phyloP scores from a whole-genome alignment of 768 basidiomycete species.

The Ramaria rubella region DNA sequence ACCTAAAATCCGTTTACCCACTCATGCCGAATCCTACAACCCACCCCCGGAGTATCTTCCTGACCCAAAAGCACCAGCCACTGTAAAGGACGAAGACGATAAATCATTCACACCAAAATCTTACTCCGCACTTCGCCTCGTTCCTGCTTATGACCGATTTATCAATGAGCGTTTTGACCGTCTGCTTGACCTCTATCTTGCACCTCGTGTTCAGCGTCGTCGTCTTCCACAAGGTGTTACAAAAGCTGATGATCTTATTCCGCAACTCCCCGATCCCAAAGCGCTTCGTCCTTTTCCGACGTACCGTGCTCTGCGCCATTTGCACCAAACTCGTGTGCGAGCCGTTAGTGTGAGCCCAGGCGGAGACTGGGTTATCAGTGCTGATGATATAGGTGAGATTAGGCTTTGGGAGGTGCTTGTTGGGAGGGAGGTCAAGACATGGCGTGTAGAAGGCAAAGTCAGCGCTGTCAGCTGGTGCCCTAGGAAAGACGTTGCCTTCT shows the following conservation, averaged over 20 bases:
- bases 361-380: constrained; percentile 87
- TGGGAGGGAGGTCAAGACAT: constrained; percentile 81
- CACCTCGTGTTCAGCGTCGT: constrained; percentile 80
- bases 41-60: constrained; percentile 96
- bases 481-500: constrained; percentile 69
- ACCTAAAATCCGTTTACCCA: constrained; percentile 84
- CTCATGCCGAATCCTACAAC: constrained; percentile 96
- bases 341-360: constrained; percentile 78
- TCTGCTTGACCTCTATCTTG: constrained; percentile 93
- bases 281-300: constrained; percentile 93
- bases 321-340: constrained; percentile 64
- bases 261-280: constrained; percentile 87
- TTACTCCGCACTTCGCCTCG: constrained; percentile 75
- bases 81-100: constrained; percentile 85
- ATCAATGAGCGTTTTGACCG: constrained; percentile 91
- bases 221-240: constrained; percentile 64
- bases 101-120: constrained; percentile 86
- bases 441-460: constrained; percentile 75
- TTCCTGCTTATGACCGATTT: constrained; percentile 86
- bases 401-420: constrained; percentile 89
- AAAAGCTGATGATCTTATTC: constrained; percentile 85
- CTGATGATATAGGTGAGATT: constrained; percentile 82
- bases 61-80: constrained; percentile 65
- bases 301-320: constrained; percentile 65
- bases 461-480: constrained; percentile 93